Conservation (phyloP, 768 basidiomycete genomes). For the Auriculariales sp. region DNA sequence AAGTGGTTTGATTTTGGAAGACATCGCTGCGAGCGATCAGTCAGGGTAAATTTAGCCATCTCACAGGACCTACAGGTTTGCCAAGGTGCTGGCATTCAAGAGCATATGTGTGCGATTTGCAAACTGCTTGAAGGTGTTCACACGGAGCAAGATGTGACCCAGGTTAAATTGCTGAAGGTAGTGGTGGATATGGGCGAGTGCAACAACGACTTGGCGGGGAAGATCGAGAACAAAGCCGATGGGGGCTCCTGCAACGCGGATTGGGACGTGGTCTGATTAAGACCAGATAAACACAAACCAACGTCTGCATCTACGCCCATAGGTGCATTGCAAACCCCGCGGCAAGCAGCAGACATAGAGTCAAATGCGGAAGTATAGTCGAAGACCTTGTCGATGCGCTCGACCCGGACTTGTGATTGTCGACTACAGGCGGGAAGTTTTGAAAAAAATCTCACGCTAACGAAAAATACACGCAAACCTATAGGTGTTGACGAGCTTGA, state of each 20-base stretch:
- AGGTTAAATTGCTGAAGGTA: constrained; percentile 64
- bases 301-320: constrained; percentile 17
- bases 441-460: constrained; percentile 3
- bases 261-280: neutral
- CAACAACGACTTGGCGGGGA: constrained; percentile 53
- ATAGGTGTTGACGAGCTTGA: constrained; percentile 26
- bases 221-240: constrained; percentile 50
- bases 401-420: constrained; percentile 36
- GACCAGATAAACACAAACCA: neutral
- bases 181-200: constrained; percentile 56
- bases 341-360: constrained; percentile 27
- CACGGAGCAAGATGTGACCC: constrained; percentile 63
- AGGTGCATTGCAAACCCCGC: constrained; percentile 18
- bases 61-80: constrained; percentile 42
- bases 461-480: constrained; percentile 20
- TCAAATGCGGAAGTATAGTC: constrained; percentile 58
- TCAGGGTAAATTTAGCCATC: neutral
- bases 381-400: constrained; percentile 40
- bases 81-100: constrained; percentile 74
- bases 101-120: constrained; percentile 71
- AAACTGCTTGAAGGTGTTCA: constrained; percentile 68
- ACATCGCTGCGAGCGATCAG: constrained; percentile 41
- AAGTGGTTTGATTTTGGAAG: constrained; percentile 82
- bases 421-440: constrained; percentile 25
- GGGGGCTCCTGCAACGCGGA: constrained; percentile 31